Base-by-base conservation (phyloP, 1,284 basidiomycete genomes). In the Austroboletus niveus region DNA sequence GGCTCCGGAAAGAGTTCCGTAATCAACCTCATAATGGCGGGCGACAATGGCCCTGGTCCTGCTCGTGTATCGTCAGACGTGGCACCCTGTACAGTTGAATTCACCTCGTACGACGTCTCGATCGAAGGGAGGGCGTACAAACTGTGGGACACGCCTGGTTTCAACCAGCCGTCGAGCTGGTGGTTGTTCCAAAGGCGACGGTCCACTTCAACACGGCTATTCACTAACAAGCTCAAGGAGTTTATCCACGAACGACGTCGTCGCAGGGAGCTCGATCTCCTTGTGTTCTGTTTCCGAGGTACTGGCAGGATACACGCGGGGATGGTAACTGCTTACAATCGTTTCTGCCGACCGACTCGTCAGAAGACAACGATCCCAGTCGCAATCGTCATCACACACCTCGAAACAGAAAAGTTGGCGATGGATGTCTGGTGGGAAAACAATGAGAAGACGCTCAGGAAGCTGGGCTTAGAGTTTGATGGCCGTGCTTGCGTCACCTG, bases 401-500 rank as follows among this genome's bases (percentile, higher is more conserved):
- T 69, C 11, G 69, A 71, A 46, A 51, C 42, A 31, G 12, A 5
- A 9, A 57, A 64, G 31, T 57, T 56, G 6, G 43, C 55, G 1
- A 71, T 70, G 69, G 67, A 70, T 1, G 17, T 53, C 2, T 70
- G 67, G 67, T 70, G 67, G 69, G 42, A 54, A 15, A 5, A 7
- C 7, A 71, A 71, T 34, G 53, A 60, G 39, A 47, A 31, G 22
- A 5, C 1, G 12, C 55, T 69, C 5, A 17, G 11, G 10, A 1
- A 39, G 1, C 8, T 59, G 24, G 64, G 59, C 17, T 31, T 60
- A 5, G 31, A 22, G 14, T 69, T 71, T 39, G 59, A 63, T 8
- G 64, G 55, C 1, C 46, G 59, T 42, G 69, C 52, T 11, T 65
- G 64, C 44, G 34, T 65, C 40, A 69, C 64, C 38, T 62, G 53